A percentile compares a stretch with the other conserved stretches of the same genome.
Conservation (phyloP, 768 basidiomycete species). For the Phlegmacium glaucopus region DNA sequence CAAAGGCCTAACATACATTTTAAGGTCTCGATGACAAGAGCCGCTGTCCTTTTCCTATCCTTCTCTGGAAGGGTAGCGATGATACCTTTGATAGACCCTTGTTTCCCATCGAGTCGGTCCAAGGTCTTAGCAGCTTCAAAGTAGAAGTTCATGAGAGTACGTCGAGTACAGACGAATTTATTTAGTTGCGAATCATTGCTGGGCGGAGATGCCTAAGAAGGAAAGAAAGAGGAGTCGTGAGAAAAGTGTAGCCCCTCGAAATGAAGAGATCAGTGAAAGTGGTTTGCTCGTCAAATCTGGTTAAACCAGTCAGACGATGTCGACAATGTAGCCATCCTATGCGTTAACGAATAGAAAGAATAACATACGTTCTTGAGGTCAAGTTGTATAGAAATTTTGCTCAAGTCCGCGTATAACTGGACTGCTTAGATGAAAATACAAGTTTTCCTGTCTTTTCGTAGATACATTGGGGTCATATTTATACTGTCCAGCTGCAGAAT, state of each 20-base stretch:
- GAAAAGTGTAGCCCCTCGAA: background rate
- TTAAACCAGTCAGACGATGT: slow-evolving; percentile 79
- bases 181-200: background rate
- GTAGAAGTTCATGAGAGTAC: slow-evolving; percentile 85
- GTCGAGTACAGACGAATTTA: slow-evolving; percentile 28
- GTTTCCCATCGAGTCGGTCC: slow-evolving; percentile 82
- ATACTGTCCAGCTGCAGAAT: no score
- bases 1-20: slow-evolving; percentile 65
- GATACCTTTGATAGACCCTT: slow-evolving; percentile 90
- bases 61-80: slow-evolving; percentile 71
- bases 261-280: slow-evolving; percentile 26
- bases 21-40: slow-evolving; percentile 90
- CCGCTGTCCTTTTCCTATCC: slow-evolving; percentile 73
- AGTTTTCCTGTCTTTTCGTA: no score
- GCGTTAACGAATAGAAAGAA: slow-evolving; percentile 3
- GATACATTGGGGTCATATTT: no score
- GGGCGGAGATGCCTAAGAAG: slow-evolving; percentile 8
- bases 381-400: slow-evolving; percentile 19
- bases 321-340: slow-evolving; percentile 78
- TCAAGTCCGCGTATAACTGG: no score
- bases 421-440: no score
- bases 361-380: slow-evolving; percentile 14
- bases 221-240: background rate
- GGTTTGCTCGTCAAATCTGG: slow-evolving; percentile 47
- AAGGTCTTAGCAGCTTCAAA: slow-evolving; percentile 83